These are phyloP conservation scores for Zygosaccharomyces pseudobailii DNA, from an alignment of 1,139 yeast species.

Conservation along the genomic window DNA sequence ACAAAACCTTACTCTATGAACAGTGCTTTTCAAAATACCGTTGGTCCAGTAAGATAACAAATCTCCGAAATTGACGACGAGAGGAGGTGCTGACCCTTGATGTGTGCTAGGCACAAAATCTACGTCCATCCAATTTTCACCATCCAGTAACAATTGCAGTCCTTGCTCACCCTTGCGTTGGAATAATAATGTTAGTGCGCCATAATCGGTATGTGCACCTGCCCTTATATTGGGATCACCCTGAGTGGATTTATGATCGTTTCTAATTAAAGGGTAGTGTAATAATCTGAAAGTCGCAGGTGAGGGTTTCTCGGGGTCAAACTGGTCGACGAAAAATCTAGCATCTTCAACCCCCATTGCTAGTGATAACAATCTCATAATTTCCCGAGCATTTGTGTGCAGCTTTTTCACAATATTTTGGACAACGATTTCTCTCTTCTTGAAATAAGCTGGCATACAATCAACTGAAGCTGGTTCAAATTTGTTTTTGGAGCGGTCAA, in stretches of 20 bases:
- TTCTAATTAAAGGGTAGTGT: constrained; percentile 55
- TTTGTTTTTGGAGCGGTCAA: constrained; percentile 39
- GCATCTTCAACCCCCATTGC: constrained; percentile 55
- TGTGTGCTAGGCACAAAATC: constrained; percentile 44
- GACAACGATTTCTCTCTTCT: constrained; percentile 36
- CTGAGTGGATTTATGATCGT: constrained; percentile 45
- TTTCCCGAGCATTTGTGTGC: constrained; percentile 35
- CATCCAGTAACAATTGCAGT: constrained; percentile 53
- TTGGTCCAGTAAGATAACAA: constrained; percentile 76
- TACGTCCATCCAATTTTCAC: constrained; percentile 59
- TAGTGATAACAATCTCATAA: constrained; percentile 50
- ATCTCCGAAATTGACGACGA: constrained; percentile 75
- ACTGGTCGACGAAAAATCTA: constrained; percentile 61
- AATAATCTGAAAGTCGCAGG: constrained; percentile 65
- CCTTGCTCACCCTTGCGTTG: constrained; percentile 73
- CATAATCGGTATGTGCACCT: constrained; percentile 85
- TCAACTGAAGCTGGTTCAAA: constrained; percentile 35
- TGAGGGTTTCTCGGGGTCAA: constrained; percentile 44
- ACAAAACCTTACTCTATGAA: constrained; percentile 70
- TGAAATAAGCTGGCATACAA: constrained; percentile 43
- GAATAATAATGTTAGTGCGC: constrained; percentile 64
- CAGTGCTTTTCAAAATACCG: constrained; percentile 63
- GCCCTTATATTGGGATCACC: constrained; percentile 47
- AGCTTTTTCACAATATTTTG: constrained; percentile 38
- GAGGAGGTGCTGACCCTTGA: constrained; percentile 53